These are phyloP conservation scores for Sporodiniella umbellata DNA, from an alignment of 371 early-diverging fungal species.

Conservation along the genomic window DNA sequence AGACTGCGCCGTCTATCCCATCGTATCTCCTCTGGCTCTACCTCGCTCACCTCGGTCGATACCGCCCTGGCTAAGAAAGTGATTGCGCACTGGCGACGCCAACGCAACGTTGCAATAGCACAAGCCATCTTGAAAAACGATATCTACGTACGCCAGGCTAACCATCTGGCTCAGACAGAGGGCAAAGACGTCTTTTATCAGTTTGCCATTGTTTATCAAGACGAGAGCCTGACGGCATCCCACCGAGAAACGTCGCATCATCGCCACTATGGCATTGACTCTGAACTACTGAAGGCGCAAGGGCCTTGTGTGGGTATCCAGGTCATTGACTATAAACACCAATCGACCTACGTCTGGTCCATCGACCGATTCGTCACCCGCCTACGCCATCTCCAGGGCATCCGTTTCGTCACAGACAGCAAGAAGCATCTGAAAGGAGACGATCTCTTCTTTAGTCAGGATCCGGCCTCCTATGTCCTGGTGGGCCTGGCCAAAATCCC, in stretches of 20 bases:
- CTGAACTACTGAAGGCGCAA: slow-evolving; percentile 31
- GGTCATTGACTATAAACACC: slow-evolving; percentile 63
- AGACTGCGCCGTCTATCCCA: slow-evolving; percentile 40
- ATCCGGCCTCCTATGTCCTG: slow-evolving; percentile 49
- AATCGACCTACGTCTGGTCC: slow-evolving; percentile 68
- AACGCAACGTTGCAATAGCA: slow-evolving; percentile 62
- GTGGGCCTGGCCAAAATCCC: slow-evolving; percentile 55
- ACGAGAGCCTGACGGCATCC: slow-evolving; percentile 47
- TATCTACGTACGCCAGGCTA: slow-evolving; percentile 73
- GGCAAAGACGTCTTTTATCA: slow-evolving; percentile 75
- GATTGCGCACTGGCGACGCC: slow-evolving; percentile 51
- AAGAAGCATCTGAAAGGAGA: slow-evolving; percentile 64
- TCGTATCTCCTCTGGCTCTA: slow-evolving; percentile 17
- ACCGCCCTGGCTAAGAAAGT: slow-evolving; percentile 45
- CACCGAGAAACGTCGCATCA: slow-evolving; percentile 53
- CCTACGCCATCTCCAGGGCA: slow-evolving; percentile 58
- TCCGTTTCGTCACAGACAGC: slow-evolving; percentile 58
- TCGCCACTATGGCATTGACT: slow-evolving; percentile 35
- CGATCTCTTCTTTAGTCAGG: slow-evolving; percentile 64
- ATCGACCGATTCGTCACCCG: slow-evolving; percentile 57
- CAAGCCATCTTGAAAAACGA: slow-evolving; percentile 62
- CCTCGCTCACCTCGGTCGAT: slow-evolving; percentile 39
- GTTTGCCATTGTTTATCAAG: slow-evolving; percentile 55
- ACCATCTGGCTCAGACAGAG: slow-evolving; percentile 70
- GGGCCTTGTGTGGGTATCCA: slow-evolving; percentile 60